Evolutionary conservation across 2,329 filamentous ascomycete species (phyloP).

Genomic region (Cladophialophora yegresii): DNA sequence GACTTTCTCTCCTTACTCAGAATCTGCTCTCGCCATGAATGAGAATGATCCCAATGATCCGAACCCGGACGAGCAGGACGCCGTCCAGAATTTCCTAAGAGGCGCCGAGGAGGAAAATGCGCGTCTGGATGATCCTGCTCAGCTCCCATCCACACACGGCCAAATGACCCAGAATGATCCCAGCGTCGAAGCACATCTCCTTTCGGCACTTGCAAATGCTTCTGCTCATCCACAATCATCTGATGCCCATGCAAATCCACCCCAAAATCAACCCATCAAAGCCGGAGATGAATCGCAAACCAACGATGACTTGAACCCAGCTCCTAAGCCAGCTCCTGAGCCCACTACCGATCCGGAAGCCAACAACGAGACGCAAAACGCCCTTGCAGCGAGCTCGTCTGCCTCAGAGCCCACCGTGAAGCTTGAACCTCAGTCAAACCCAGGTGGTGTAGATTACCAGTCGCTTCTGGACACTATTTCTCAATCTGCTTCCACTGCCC

Average conservation of each 20-base stretch:
- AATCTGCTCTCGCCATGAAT: conserved; percentile 30
- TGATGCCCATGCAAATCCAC: conserved; percentile 19
- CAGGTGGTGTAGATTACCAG: conserved; percentile 52
- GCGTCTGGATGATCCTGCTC: conserved; percentile 20
- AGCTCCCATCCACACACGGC: conserved; percentile 19
- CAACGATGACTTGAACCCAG: conserved; percentile 12
- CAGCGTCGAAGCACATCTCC: conserved; percentile 19
- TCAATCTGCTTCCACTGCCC: conserved; percentile 41
- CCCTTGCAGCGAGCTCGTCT: conserved; percentile 15
- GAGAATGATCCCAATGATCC: conserved; percentile 29
- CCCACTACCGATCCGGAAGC: conserved; percentile 15
- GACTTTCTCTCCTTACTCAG: conserved; percentile 36
- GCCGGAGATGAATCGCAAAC: conserved; percentile 16
- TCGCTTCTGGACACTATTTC: conserved; percentile 53
- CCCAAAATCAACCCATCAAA: conserved; percentile 9
- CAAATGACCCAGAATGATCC: conserved; percentile 24
- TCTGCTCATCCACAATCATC: conserved; percentile 22
- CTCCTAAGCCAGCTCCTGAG: conserved; percentile 18
- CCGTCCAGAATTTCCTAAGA: conserved; percentile 35
- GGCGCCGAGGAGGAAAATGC: conserved; percentile 35
- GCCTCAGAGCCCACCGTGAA: conserved; percentile 21
- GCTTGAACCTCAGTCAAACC: conserved; percentile 16
- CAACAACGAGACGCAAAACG: conserved; percentile 1
- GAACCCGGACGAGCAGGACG: conserved; percentile 37
- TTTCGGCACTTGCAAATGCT: conserved; percentile 25